A percentile compares a stretch with the other conserved stretches of the same genome.
Conservation (phyloP, 2,329 filamentous ascomycete species). For the Pseudogymnoascus sp. region DNA sequence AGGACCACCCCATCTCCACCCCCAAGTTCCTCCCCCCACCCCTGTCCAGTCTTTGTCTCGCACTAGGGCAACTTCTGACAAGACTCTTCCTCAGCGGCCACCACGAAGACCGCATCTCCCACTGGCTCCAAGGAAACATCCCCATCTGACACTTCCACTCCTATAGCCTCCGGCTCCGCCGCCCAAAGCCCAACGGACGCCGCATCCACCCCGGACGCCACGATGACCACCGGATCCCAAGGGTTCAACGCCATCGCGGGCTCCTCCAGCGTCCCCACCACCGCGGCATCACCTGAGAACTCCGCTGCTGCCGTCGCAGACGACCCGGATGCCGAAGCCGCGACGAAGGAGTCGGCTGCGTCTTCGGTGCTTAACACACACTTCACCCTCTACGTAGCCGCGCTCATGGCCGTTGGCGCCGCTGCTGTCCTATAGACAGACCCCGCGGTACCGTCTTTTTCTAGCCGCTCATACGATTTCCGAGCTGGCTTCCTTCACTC, state of each 20-base stretch:
- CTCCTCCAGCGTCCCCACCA: not conserved
- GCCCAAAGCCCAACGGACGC: not conserved
- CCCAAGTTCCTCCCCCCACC: not conserved
- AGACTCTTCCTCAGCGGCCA: not conserved
- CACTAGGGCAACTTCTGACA: slow-evolving; percentile 2
- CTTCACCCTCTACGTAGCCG: not conserved
- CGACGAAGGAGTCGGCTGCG: not conserved
- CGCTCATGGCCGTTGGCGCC: not conserved
- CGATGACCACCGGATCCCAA: not conserved
- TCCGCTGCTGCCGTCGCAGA: not conserved
- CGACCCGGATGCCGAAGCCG: not conserved
- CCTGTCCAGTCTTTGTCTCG: not conserved
- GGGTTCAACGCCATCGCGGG: not conserved
- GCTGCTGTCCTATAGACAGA: not conserved
- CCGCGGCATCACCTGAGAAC: not conserved
- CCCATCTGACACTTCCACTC: not conserved
- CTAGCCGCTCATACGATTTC: not conserved
- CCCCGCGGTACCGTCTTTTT: not conserved
- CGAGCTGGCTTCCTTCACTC: not conserved
- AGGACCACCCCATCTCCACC: not conserved
- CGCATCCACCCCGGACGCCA: not conserved
- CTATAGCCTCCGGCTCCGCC: not conserved
- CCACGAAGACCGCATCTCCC: not conserved
- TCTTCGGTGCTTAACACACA: not conserved
- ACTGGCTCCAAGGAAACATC: not conserved